Evolutionary conservation across 139 green algal genomes (phyloP).

Genomic region (Chlorella vulgaris): DNA sequence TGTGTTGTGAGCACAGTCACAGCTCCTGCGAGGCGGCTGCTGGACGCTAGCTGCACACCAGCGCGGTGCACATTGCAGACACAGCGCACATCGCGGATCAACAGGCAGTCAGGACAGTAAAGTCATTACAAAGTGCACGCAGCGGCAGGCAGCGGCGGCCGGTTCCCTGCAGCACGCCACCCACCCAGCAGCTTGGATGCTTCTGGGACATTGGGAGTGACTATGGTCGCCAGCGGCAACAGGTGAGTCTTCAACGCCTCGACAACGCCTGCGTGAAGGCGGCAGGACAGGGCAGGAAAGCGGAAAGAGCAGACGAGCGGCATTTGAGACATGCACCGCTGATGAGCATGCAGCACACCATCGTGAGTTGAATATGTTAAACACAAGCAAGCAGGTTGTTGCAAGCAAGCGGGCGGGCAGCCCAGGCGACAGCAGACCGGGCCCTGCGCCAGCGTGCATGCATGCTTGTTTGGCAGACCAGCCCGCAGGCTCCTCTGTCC

Average conservation of each 20-base stretch:
- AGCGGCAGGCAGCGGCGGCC: no score
- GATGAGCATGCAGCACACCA: not conserved
- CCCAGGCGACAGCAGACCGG: no score
- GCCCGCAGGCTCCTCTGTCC: not conserved
- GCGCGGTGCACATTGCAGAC: no score
- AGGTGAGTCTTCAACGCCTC: slow-evolving; percentile 64
- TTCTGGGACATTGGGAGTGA: slow-evolving; percentile 96
- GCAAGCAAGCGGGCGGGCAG: no score
- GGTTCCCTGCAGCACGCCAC: no score
- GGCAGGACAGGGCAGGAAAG: not conserved
- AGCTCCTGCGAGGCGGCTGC: not conserved
- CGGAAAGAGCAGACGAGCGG: not conserved
- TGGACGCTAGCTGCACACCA: no score
- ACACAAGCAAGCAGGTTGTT: no score
- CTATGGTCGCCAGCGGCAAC: slow-evolving; percentile 79
- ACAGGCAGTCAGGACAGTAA: not conserved
- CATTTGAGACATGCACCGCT: not conserved
- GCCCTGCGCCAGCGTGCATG: no score
- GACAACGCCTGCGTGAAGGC: slow-evolving; percentile 48
- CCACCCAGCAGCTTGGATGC: slow-evolving; percentile 81
- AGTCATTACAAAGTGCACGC: not conserved
- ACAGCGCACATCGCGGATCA: no score
- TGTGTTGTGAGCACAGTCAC: not conserved
- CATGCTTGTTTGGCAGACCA: no score
- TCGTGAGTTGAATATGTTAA: no score